Conservation (phyloP, 768 basidiomycete genomes). For the Gelatoporia subvermispora region DNA sequence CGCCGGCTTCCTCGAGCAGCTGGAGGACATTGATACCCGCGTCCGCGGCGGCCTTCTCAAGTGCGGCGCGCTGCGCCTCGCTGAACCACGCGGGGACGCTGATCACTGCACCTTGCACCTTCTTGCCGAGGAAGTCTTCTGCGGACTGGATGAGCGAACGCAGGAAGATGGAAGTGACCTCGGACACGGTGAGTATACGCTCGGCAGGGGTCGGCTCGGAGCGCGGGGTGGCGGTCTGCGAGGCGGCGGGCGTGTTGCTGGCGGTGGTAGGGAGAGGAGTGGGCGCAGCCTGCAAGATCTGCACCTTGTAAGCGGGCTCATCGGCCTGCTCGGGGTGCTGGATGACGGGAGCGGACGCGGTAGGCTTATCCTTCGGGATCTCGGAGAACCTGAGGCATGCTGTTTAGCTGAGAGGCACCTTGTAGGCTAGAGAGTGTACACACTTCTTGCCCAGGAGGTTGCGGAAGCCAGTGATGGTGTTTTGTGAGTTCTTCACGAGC, state of each 20-base stretch:
- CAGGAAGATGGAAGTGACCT: constrained; percentile 84
- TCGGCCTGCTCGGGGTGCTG: constrained; percentile 69
- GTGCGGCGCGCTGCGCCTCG: constrained; percentile 59
- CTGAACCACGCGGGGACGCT: constrained; percentile 76
- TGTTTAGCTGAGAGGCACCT: not conserved
- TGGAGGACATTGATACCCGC: constrained; percentile 85
- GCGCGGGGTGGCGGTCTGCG: constrained; percentile 65
- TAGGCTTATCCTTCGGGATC: constrained; percentile 47
- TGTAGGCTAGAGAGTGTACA: constrained; percentile 12
- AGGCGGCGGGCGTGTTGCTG: constrained; percentile 57
- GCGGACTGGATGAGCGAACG: constrained; percentile 81
- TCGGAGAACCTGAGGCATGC: constrained; percentile 60
- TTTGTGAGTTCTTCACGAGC: constrained; percentile 89
- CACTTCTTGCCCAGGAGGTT: constrained; percentile 91
- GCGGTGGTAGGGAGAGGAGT: constrained; percentile 50
- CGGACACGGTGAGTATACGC: constrained; percentile 75
- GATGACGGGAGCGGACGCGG: constrained; percentile 65
- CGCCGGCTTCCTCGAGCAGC: constrained; percentile 83
- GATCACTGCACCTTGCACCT: constrained; percentile 77
- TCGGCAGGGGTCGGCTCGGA: constrained; percentile 63
- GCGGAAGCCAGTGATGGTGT: constrained; percentile 93
- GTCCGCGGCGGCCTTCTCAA: constrained; percentile 67
- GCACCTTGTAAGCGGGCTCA: constrained; percentile 79
- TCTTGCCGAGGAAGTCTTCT: constrained; percentile 83
- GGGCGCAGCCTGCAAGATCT: constrained; percentile 75